Base-by-base conservation (phyloP, 257 asterid genomes). In the Leptodermis oblonga region DNA sequence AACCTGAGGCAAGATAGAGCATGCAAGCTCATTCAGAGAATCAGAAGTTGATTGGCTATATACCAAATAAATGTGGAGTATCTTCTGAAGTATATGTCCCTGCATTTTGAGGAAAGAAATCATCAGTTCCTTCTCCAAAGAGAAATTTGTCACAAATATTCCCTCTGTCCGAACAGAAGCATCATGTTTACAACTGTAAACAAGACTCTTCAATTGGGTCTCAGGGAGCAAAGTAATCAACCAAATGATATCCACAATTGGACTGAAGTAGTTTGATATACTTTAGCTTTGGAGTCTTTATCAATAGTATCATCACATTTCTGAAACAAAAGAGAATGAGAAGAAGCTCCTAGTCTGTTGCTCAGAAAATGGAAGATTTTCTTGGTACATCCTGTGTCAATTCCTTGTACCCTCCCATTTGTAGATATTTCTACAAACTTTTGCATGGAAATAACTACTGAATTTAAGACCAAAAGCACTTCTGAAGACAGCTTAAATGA, bases 81-180 rank as follows among this genome's bases (percentile, higher is more conserved):
- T 81, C 85, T 80, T 90, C 76, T 90, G 95, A 78, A 90, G 74
- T 75, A 90, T 79, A 74, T 90, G 92, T 66, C 95, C 96, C 97
- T 90, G 86, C 82, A 83, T 53, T 53, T 46, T 60, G 77, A 69
- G 56, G 25, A 33, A 70, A 59, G 36, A n/a, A 71, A 42, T 48
- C 42, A 65, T 51, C 7, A 45, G 23, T 52, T 65, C 65, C 46
- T 67, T 28, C 73, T 61, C 58, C 25, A 41, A 55, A 54, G 36
- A 55, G 43, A 37, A 18, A 25, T 3, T 64, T 63, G 34, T 48
- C 58, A 48, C 28, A 67, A 18, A n/a, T n/a, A n/a, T n/a, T n/a
- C n/a, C n/a, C n/a, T n/a, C n/a, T n/a, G n/a, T n/a, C n/a, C n/a
- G n/a, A n/a, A n/a, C n/a, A n/a, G n/a, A n/a, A n/a, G n/a, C n/a